Conservation (phyloP, 2,329 filamentous ascomycete species). For the Laburnicola sp. region DNA sequence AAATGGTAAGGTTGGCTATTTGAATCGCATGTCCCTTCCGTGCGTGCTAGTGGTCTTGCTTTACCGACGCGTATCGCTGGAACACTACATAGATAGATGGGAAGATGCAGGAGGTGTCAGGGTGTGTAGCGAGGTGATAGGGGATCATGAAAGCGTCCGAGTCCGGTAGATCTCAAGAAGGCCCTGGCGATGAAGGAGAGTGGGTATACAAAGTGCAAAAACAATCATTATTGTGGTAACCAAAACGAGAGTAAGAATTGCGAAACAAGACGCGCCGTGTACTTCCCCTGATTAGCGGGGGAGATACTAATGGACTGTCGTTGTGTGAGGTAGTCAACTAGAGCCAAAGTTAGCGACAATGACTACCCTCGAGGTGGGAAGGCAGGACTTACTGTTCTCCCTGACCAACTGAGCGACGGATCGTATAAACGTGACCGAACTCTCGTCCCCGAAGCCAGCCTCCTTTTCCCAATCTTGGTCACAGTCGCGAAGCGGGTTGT, state of each 20-base stretch:
- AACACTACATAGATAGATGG: no score
- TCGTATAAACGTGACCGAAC: conserved; percentile 42
- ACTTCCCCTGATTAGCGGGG: conserved; percentile 44
- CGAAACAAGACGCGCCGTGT: conserved; percentile 50
- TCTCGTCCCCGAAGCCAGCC: conserved; percentile 39
- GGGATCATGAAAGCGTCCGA: background rate
- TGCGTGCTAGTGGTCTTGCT: no score
- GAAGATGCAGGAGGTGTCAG: background rate
- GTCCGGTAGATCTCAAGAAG: background rate
- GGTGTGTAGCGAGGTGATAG: background rate
- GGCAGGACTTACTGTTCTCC: conserved; percentile 47
- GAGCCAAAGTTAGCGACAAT: conserved; percentile 14
- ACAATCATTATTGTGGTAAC: conserved; percentile 24
- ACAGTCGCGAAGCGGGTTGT: conserved; percentile 43
- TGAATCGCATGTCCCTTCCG: no score
- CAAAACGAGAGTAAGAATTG: conserved; percentile 48
- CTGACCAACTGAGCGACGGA: conserved; percentile 45
- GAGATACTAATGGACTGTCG: conserved; percentile 46
- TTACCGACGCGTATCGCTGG: no score
- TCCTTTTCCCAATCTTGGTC: conserved; percentile 47
- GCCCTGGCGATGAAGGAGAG: background rate
- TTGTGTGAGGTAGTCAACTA: conserved; percentile 46
- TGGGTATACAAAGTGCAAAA: background rate
- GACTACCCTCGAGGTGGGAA: background rate
- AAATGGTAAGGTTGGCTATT: no score